Evolutionary conservation across 306 rosid species (phyloP).

Genomic region (Sechiopsis laciniata): DNA sequence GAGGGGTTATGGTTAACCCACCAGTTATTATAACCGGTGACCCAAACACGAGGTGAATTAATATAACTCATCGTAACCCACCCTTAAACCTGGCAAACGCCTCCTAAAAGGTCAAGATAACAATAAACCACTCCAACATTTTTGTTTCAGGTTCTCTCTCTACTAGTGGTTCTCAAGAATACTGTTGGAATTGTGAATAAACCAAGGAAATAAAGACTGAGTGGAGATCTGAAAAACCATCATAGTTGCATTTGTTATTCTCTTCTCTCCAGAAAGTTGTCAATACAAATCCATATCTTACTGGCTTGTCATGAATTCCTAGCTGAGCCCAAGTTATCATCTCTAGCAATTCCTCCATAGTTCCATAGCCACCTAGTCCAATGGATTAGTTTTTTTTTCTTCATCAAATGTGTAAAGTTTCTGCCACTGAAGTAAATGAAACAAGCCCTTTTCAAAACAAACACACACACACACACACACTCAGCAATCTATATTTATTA

Average conservation of each 20-base stretch:
- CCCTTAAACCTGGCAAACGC: too few species aligned
- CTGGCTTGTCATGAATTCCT: constrained; percentile 37
- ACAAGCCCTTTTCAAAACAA: background rate
- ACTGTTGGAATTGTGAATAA: background rate
- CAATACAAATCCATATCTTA: constrained; percentile 16
- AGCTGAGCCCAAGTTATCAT: constrained; percentile 35
- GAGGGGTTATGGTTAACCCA: too few species aligned
- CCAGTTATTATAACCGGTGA: too few species aligned
- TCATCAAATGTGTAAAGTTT: constrained; percentile 6
- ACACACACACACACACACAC: background rate
- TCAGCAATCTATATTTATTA: constrained; percentile 1
- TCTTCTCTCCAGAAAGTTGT: background rate
- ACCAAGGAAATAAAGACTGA: background rate
- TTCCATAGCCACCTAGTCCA: constrained; percentile 32
- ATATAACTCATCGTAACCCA: too few species aligned
- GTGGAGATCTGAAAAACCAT: background rate
- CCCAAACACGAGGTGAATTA: too few species aligned
- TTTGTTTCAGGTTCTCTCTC: background rate
- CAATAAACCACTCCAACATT: background rate
- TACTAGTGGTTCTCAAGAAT: background rate
- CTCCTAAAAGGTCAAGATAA: background rate
- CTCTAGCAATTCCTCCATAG: constrained; percentile 33
- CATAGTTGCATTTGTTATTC: background rate
- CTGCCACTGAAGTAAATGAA: constrained; percentile 9
- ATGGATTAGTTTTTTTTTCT: background rate